Conservation (phyloP, 225 moss, liverwort and hornwort species). For the Physcomitrellopsis africana region DNA sequence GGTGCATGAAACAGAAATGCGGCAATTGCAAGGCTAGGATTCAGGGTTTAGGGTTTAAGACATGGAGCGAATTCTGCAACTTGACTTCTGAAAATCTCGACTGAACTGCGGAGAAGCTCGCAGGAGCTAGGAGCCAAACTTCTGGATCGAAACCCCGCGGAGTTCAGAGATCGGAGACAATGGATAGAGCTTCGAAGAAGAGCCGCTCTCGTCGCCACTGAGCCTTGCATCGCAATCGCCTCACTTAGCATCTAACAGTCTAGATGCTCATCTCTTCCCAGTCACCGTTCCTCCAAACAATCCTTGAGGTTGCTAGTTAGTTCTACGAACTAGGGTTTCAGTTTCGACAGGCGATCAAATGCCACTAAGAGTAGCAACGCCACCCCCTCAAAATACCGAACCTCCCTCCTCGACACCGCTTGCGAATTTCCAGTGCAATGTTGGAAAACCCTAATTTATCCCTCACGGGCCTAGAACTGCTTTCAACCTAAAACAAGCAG, state of each 20-base stretch:
- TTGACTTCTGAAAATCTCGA: conserved; percentile 1
- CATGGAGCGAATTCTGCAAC: conserved; percentile 17
- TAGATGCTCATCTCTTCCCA: conserved; percentile 5
- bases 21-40: neutral
- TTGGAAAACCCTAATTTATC: too few species aligned
- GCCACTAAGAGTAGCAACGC: too few species aligned
- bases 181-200: conserved; percentile 21
- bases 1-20: neutral
- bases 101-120: neutral
- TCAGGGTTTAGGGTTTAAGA: conserved; percentile 25
- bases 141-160: neutral
- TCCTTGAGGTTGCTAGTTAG: too few species aligned
- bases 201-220: conserved; percentile 18
- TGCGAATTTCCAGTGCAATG: too few species aligned
- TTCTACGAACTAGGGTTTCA: too few species aligned
- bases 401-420: too few species aligned
- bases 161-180: conserved; percentile 16
- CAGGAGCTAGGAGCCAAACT: neutral
- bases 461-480: too few species aligned
- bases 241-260: conserved; percentile 3
- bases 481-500: too few species aligned
- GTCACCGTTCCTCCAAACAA: too few species aligned
- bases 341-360: too few species aligned
- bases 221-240: conserved; percentile 26
- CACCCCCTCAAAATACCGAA: too few species aligned